A percentile compares a stretch with the other conserved stretches of the same genome.
Evolutionary conservation across 805 yeast species (phyloP).

Genomic region (Kodamaea sagamina): DNA sequence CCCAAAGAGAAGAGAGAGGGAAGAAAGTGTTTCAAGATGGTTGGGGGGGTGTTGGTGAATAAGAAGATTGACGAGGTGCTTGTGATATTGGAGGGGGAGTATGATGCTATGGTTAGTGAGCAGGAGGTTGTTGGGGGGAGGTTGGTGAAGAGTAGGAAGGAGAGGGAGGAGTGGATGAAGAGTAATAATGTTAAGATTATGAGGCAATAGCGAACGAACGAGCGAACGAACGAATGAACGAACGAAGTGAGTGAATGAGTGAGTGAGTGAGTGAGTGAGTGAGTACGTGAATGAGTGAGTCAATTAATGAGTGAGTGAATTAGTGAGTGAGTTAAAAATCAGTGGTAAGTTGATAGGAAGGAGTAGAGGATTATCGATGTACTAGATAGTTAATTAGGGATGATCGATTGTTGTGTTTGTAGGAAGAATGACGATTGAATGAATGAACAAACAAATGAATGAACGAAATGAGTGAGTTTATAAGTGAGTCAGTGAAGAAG

Average conservation of each 20-base stretch:
- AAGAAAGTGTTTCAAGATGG: constrained; percentile 87
- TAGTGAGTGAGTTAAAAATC: too few species aligned
- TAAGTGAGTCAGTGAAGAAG: too few species aligned
- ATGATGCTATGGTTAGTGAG: constrained; percentile 27
- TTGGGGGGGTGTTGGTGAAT: constrained; percentile 89
- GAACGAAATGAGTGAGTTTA: too few species aligned
- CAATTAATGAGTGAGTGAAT: too few species aligned
- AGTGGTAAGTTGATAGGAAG: too few species aligned
- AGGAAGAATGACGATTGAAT: too few species aligned
- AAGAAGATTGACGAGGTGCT: constrained; percentile 76
- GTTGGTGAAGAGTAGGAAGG: constrained; percentile 29
- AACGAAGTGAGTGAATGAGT: neutral
- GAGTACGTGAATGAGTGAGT: too few species aligned
- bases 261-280: neutral
- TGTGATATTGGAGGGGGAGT: constrained; percentile 59
- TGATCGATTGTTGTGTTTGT: too few species aligned
- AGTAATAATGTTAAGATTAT: constrained; percentile 45
- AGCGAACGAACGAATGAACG: too few species aligned
- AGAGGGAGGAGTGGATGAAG: constrained; percentile 43
- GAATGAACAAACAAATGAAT: neutral
- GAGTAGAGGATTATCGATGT: too few species aligned
- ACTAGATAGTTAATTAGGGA: too few species aligned
- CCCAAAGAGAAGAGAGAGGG: constrained; percentile 39
- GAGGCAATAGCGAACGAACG: constrained; percentile 21
- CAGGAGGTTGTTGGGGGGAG: constrained; percentile 28